Evolutionary conservation across 2,329 filamentous ascomycete species (phyloP), one percentile per base, ranked within the genome.

Genomic region (Pestalotiopsis sp.): DNA sequence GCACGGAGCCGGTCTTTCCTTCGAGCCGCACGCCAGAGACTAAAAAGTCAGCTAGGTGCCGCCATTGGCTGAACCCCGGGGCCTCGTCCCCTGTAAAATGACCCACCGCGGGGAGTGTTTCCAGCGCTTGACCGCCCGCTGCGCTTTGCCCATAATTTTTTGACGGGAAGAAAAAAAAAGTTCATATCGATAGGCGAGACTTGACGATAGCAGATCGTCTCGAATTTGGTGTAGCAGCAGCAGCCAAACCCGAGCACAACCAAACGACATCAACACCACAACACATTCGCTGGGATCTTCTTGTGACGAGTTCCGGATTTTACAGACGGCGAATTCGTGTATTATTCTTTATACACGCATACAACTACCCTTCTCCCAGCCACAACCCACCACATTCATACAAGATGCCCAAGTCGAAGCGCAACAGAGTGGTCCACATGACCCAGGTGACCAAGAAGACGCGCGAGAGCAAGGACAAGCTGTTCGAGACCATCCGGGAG

Each of bases 331-430:
- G n/a, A n/a, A 20, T 36, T 12, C 14, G 38, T 12, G 7, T 23
- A 14, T 36, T 11, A 3, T 57, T 36, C 7, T 38, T 6, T n/a
- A 12, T 45, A 58, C 9, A 25, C 55, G 23, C 25, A 31, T 17
- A 4, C 6, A 52, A 23, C 11, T 9, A 52, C 25, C 41, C n/a
- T 20, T 25, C 3, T 61, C 17, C 59, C 12, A 41, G 17, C 9
- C 31, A 68, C 49, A 38, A 20, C 3, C 17, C 66, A 63, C 20
- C 14, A 59, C 31, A 61, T 4, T 27, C 70, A 66, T 67, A 65
- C 79, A 85, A 77, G 73, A 99, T 99, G 96, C 96, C 96, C 80
- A 95, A 97, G 86, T 98, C 96, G 72, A 98, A 96, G 88, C 93
- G 96, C 82, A 88, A 92, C 76, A 95, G 92, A 83, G 87, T 97